Evolutionary conservation across 768 basidiomycete species (phyloP), one percentile per base, ranked within the genome.

Genomic region (Serendipita sp.): DNA sequence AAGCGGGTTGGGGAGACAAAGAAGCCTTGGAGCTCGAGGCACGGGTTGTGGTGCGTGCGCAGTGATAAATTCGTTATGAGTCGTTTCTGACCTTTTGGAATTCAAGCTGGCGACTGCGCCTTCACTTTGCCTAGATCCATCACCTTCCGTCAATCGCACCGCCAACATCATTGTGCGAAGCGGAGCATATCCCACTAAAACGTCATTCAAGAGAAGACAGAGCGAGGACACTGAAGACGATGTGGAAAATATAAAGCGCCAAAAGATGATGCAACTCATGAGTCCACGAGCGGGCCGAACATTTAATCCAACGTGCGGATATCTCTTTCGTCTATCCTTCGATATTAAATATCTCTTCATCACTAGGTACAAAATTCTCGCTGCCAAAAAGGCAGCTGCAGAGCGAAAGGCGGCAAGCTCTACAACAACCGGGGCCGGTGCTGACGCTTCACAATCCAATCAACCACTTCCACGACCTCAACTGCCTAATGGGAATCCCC

Each of bases 241-340:
- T 67, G 79, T 81, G 2, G 86, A 89, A 68, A 88, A 83, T 72
- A 83, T 81, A 34, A 82, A 86, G 54, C 80, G 85, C 62, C 76
- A 79, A 23, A 88, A 89, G 78, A 82, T 92, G 64, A 80, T 88
- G 76, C 81, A 86, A 64, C 88, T 85, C 75, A 88, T 89, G 88
- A 82, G 82, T 63, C 86, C 88, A 8, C 76, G 77, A 47, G 73
- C 79, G 68, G 76, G 74, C 66, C 74, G 82, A 71, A 69, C 65
- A 30, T 46, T 64, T 41, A 64, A 66, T 36, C 65, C 48, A 34
- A 65, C 46, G 63, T 48, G 36, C n/a, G 34, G n/a, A 16, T 5
- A 68, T 23, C 75, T 80, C 65, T 69, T 73, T 64, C 74, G 76
- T 16, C 80, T 84, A 83, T 73, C 84, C 85, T 74, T 63, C 72